Percentiles rank a stretch among this genome's conserved stretches.
Evolutionary conservation across 345 rosid genomes (phyloP).

Genomic region (Eucalyptus rudis): DNA sequence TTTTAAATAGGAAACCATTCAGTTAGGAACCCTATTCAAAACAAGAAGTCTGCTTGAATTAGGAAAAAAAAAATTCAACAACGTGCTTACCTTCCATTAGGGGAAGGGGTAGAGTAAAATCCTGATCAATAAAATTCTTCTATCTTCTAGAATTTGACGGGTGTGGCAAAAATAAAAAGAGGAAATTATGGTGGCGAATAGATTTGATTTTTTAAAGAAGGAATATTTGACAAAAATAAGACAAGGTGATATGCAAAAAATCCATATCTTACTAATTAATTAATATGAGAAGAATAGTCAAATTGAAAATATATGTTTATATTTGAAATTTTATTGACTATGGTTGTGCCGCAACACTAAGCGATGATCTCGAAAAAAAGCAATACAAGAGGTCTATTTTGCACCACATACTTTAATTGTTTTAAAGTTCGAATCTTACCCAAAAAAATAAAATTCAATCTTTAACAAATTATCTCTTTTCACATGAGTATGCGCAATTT

Average conservation of each 20-base stretch:
- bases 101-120: neutral
- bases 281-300: no score
- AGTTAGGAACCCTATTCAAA: no score
- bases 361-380: neutral
- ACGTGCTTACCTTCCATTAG: neutral
- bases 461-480: neutral
- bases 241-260: neutral
- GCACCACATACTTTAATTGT: neutral
- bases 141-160: neutral
- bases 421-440: neutral
- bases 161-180: neutral
- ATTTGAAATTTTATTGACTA: neutral
- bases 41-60: no score
- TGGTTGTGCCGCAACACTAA: neutral
- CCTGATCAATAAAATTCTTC: no score
- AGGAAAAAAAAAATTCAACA: no score
- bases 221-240: neutral
- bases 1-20: no score
- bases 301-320: no score
- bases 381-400: neutral
- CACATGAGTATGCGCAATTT: no score
- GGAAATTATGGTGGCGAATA: neutral
- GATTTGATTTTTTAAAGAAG: no score
- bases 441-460: no score
- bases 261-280: no score